phyloP scores from a whole-genome alignment of 805 yeast species.

The Lachancea lanzarotensis region DNA sequence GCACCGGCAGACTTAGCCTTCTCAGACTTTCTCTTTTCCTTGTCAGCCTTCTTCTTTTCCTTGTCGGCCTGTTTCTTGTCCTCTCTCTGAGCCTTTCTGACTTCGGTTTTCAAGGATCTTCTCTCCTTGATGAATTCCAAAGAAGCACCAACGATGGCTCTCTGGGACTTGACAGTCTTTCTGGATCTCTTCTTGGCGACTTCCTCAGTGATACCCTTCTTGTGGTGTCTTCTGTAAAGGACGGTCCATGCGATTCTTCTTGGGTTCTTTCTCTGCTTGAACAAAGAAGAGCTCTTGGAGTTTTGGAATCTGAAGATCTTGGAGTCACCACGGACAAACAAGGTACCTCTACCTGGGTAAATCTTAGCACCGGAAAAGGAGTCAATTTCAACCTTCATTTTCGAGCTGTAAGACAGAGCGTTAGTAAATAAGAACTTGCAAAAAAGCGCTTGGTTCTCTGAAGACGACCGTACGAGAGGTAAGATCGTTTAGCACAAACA shows the following conservation, averaged over 20 bases:
- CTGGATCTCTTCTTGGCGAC: constrained; percentile 94
- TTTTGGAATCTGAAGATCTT: constrained; percentile 99
- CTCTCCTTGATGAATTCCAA: constrained; percentile 97
- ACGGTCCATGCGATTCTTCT: constrained; percentile 99
- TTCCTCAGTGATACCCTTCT: constrained; percentile 99
- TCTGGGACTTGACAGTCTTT: constrained; percentile 96
- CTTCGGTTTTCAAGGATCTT: constrained; percentile 93
- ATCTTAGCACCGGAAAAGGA: constrained; percentile 98
- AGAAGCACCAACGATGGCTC: constrained; percentile 99
- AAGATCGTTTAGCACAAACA: not conserved
- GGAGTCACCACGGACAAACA: constrained; percentile 99
- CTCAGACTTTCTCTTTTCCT: constrained; percentile 92
- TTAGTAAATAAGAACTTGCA: constrained; percentile 5
- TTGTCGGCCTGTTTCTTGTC: constrained; percentile 76
- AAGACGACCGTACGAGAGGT: too few relatives aligned
- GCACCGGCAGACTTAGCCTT: constrained; percentile 77
- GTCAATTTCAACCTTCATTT: constrained; percentile 99
- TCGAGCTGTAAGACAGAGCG: constrained; percentile 17
- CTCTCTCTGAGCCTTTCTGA: constrained; percentile 96
- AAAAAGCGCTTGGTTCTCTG: too few relatives aligned
- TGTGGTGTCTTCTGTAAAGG: constrained; percentile 99
- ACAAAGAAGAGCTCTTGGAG: constrained; percentile 95
- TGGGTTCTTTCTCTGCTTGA: constrained; percentile 99
- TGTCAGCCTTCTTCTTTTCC: constrained; percentile 85
- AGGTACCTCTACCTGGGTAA: constrained; percentile 99